phyloP scores from a whole-genome alignment of 2,329 filamentous ascomycete genomes.

The Trichoderma semiorbis region DNA sequence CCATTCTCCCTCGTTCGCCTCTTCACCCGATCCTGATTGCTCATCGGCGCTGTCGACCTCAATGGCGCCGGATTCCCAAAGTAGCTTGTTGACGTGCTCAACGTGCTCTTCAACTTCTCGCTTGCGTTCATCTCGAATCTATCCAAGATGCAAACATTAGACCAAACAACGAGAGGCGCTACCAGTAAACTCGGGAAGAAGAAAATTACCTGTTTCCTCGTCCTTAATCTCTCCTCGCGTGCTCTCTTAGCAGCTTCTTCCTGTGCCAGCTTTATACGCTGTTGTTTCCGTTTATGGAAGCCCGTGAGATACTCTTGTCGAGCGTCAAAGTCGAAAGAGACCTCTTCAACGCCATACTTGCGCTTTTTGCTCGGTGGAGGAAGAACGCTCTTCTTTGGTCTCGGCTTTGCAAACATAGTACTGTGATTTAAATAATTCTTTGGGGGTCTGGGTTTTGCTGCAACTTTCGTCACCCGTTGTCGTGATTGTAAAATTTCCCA shows the following conservation, averaged over 20 bases:
- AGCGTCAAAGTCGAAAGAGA: constrained; percentile 77
- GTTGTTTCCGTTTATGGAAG: constrained; percentile 92
- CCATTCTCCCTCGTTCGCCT: constrained; percentile 57
- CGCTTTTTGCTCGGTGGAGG: constrained; percentile 63
- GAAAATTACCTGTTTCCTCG: constrained; percentile 66
- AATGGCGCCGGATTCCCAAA: constrained; percentile 56
- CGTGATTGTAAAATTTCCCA: constrained; percentile 1
- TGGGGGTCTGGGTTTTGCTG: background rate
- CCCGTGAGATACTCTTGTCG: constrained; percentile 88
- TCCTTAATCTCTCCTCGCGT: constrained; percentile 69
- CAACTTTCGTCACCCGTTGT: background rate
- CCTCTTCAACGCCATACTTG: constrained; percentile 68
- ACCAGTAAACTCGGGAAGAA: background rate
- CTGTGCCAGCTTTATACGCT: constrained; percentile 79
- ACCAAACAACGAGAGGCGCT: background rate
- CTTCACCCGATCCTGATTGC: constrained; percentile 21
- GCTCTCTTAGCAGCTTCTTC: constrained; percentile 75
- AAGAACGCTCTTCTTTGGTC: constrained; percentile 55
- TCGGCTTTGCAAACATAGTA: constrained; percentile 53
- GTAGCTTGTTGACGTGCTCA: constrained; percentile 66
- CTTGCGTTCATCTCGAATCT: constrained; percentile 83
- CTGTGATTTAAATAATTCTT: background rate
- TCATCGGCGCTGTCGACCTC: constrained; percentile 30
- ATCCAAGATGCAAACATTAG: background rate
- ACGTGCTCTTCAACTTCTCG: constrained; percentile 81